Percentiles rank a stretch among this genome's conserved stretches.
These are phyloP conservation scores for Nemophila menziesii DNA, from an alignment of 257 asterid species.

Conservation along the genomic window DNA sequence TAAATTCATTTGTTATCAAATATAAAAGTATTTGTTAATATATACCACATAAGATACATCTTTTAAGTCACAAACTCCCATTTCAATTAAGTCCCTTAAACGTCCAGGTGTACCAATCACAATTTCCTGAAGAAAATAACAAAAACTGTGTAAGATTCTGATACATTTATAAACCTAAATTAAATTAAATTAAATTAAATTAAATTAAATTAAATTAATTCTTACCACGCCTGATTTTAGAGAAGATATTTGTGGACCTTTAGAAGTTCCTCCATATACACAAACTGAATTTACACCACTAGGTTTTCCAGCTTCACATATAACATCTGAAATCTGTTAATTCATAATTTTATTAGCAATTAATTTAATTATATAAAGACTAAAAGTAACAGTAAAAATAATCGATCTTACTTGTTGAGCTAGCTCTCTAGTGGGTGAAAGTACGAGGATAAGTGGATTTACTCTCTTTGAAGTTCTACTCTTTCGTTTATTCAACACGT, in stretches of 20 bases:
- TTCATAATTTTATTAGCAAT: too few species aligned
- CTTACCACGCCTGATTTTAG: conserved; percentile 84
- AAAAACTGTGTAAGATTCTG: conserved; percentile 3
- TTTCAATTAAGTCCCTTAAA: conserved; percentile 78
- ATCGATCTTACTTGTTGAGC: conserved; percentile 94
- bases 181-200: too few species aligned
- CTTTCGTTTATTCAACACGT: conserved; percentile 49
- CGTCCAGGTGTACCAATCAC: conserved; percentile 99
- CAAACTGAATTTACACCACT: conserved; percentile 66
- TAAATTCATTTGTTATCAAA: background rate
- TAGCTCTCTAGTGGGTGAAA: conserved; percentile 92
- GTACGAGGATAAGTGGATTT: conserved; percentile 69
- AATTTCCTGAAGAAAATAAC: conserved; percentile 48
- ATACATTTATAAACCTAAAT: background rate
- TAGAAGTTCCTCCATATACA: conserved; percentile 83
- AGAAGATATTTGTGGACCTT: conserved; percentile 83
- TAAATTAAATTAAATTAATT: background rate
- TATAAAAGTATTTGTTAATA: background rate
- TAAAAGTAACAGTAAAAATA: too few species aligned
- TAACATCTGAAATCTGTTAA: conserved; percentile 70
- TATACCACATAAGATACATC: conserved; percentile 89
- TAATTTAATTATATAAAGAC: too few species aligned
- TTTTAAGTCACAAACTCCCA: conserved; percentile 60
- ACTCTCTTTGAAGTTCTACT: conserved; percentile 29
- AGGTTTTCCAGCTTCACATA: conserved; percentile 87